Base-by-base conservation (phyloP, 2,329 filamentous ascomycete species). In the Rhynchosporium secalis region DNA sequence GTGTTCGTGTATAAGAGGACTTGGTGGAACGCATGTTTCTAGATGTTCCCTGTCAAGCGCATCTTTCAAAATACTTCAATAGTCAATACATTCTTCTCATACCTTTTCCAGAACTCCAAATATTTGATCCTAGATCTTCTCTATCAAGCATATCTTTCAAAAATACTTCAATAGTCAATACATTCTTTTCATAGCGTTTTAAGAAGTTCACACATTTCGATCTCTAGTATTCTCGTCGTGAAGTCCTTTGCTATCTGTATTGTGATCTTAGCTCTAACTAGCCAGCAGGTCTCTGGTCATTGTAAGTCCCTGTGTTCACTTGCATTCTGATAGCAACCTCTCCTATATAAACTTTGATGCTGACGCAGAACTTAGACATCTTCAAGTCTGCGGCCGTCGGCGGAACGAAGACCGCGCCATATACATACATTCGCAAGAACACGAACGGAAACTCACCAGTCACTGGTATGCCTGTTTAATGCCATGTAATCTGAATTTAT, bases 401-500 rank as follows among this genome's bases (percentile, higher is more conserved):
- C 9, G 64, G 59, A 10, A 64, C 60, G 9, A 58, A 66, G 48
- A 69, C 65, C 38, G 56, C 68, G 6, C 79, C 76, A 1, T 87
- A 85, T 69, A 69, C 73, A 20, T 79, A 81, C 15, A 84, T 85
- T 3, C 74, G 77, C 15, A 75, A 74, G 45, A 72, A 72, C 47
- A 69, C 68, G 10, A 72, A 71, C 26, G 84, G 85, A 69, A 78
- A 81, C 51, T 77, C 86, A 65, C 78, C 78, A 3, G 69, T 87
- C 9, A 75, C 51, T 3, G 51, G 51, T 54, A 29, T 26, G n/a
- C 4, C 8, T 15, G 3, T 12, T 2, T 28, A 20, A 3, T 6
- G 7, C 12, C 4, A 6, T 28, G 2, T 28, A 26, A 3, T 4
- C 13, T 31, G 0, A 29, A 2, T 5, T 6, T 4, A 5, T 8